A percentile compares a stretch with the other conserved stretches of the same genome.
phyloP scores from a whole-genome alignment of 345 rosid species.

The Bretschneidera sinensis region DNA sequence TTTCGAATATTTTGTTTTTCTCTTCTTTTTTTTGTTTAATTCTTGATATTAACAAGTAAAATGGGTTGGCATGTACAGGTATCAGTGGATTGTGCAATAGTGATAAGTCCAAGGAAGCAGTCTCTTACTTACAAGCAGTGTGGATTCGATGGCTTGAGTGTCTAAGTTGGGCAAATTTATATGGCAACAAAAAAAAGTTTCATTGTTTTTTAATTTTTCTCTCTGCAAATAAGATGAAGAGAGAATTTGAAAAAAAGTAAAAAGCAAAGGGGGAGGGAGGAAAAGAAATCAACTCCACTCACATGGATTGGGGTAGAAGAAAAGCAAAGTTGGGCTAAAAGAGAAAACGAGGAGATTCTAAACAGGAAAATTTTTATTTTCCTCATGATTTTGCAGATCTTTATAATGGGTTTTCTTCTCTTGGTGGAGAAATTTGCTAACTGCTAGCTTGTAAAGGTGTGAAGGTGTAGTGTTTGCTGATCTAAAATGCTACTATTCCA shows the following conservation, averaged over 20 bases:
- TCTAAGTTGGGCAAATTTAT: conserved; percentile 26
- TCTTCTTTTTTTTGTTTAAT: not conserved
- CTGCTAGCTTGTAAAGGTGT: too few species aligned
- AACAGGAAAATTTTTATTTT: conserved; percentile 11
- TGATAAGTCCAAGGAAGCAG: conserved; percentile 90
- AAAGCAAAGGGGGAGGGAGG: conserved; percentile 6
- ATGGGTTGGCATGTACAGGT: conserved; percentile 44
- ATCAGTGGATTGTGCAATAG: conserved; percentile 84
- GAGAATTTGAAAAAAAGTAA: not conserved
- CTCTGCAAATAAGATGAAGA: conserved; percentile 1
- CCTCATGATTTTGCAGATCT: conserved; percentile 12
- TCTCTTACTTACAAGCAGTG: conserved; percentile 89
- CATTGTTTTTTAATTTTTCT: conserved; percentile 4
- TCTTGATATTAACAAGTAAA: not conserved
- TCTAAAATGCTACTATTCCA: too few species aligned
- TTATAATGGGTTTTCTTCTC: conserved; percentile 20
- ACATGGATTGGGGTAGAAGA: conserved; percentile 18
- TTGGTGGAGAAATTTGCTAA: too few species aligned
- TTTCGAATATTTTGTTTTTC: too few species aligned
- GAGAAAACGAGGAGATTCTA: conserved; percentile 6
- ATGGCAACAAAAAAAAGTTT: not conserved
- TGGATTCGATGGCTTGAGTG: conserved; percentile 90
- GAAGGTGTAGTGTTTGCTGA: too few species aligned
- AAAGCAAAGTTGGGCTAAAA: conserved; percentile 8
- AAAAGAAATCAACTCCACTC: not conserved